Evolutionary conservation across 179 eudicot genomes (phyloP), one percentile per base, ranked within the genome.

Genomic region (Vitellaria paradoxa): DNA sequence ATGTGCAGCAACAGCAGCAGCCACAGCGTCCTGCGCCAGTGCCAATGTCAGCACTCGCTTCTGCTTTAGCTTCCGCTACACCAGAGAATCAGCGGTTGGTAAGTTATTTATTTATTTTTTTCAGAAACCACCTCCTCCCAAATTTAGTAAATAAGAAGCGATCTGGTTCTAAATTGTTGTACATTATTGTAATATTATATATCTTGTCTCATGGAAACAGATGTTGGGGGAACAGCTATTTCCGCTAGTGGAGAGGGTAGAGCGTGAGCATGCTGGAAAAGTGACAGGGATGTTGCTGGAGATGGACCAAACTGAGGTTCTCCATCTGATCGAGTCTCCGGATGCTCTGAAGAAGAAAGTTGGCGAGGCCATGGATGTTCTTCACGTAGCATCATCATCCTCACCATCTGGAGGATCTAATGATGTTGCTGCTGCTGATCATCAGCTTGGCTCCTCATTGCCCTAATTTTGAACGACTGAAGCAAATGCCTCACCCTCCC

Each of bases 251-350:
- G 84, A 90, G 49, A 79, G 71, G 23, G 50, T 87, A 4, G 92
- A 85, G 80, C 88, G 10, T 14, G 86, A 87, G 2, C 26, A 83
- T 70, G 93, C 87, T 0, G 88, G 88, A 17, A 91, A 91, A 82
- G 88, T 91, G 20, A 90, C 92, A 0, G 91, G 92, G 1, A 86
- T 89, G 92, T 64, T 90, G 52, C 70, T 90, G 49, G 91, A 89
- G 85, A 91, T 91, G 96, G 96, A 91, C 64, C 93, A 88, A 50
- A 83, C 89, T 3, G 93, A 91, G 84, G 89, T 90, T 12, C 86
- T 90, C 18, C 92, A 89, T 81, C 87, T 90, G 20, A 87, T 90
- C 0, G 91, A 91, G 80, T 80, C 91, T 37, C 93, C 96, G 8
- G 93, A 91, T 67, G 86, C 90, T 46, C 82, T 89, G 53, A 89